These are phyloP conservation scores for Umbellularia californica DNA, from an alignment of 164 flowering plant genomes.

Conservation along the genomic window DNA sequence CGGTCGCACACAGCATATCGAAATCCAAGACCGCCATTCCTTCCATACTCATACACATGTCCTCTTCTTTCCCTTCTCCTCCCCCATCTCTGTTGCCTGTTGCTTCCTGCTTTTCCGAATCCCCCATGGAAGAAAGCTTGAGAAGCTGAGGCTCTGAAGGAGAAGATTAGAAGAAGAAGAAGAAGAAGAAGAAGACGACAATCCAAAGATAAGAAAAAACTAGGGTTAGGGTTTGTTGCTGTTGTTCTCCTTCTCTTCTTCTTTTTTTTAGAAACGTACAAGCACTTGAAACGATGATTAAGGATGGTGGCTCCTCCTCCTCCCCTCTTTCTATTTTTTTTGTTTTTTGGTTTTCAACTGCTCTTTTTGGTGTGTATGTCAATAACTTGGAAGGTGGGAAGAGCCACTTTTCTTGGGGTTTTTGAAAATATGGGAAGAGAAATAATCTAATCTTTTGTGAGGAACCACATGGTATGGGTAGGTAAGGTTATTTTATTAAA, in stretches of 20 bases:
- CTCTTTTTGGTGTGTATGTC: background rate
- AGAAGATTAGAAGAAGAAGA: background rate
- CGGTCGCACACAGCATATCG: constrained; percentile 83
- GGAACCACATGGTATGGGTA: no score
- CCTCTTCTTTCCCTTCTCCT: constrained; percentile 35
- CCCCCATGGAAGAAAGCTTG: constrained; percentile 36
- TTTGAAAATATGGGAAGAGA: no score
- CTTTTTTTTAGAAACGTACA: background rate
- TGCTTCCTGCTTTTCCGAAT: constrained; percentile 33
- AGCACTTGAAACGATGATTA: background rate
- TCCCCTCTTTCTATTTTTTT: background rate
- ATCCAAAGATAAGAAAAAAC: background rate
- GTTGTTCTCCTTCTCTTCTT: background rate
- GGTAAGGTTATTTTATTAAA: no score
- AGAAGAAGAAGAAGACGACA: background rate
- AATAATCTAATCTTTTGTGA: no score
- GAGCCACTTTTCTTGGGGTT: no score
- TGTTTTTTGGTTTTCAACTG: background rate
- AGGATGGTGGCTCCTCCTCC: background rate
- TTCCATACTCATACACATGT: constrained; percentile 33
- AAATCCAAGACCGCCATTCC: constrained; percentile 73
- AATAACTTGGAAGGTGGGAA: background rate
- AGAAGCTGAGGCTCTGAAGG: background rate
- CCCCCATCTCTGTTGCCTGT: constrained; percentile 11
- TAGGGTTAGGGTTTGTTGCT: background rate